Percentiles rank a stretch among this genome's conserved stretches.
phyloP scores from a whole-genome alignment of 768 basidiomycete species.

The Lentinus brumalis region DNA sequence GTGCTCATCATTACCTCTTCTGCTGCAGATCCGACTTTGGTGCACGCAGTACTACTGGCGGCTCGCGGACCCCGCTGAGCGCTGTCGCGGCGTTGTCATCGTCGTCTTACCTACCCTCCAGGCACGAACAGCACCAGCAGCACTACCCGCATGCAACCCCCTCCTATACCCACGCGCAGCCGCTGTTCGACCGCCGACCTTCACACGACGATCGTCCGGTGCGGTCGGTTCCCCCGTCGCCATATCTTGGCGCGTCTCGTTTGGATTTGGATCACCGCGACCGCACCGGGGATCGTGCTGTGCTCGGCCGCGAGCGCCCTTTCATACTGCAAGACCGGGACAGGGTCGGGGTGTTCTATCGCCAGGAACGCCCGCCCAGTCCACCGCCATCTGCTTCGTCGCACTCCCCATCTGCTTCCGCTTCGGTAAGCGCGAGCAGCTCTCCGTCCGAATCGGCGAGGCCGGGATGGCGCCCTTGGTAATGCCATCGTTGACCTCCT shows the following conservation, averaged over 20 bases:
- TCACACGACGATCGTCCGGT: constrained; percentile 12
- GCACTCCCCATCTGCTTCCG: constrained; percentile 2
- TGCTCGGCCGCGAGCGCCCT: not conserved
- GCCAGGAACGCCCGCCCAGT: constrained; percentile 14
- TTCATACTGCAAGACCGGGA: constrained; percentile 1
- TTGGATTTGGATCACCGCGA: too few species aligned
- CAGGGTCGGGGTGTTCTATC: not conserved
- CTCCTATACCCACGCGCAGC: not conserved
- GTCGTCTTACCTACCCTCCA: constrained; percentile 3
- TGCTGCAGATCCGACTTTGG: constrained; percentile 9
- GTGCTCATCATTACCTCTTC: constrained; percentile 1
- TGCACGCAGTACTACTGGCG: not conserved
- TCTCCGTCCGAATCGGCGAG: constrained; percentile 13
- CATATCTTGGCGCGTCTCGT: constrained; percentile 2
- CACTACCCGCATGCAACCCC: not conserved
- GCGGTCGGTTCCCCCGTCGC: constrained; percentile 15
- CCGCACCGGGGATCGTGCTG: not conserved
- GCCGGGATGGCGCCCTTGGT: constrained; percentile 18
- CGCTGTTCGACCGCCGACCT: not conserved
- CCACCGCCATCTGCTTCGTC: constrained; percentile 13
- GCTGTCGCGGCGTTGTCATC: constrained; percentile 11
- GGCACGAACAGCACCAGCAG: constrained; percentile 4
- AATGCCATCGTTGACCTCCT: not conserved
- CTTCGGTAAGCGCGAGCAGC: constrained; percentile 7
- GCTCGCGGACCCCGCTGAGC: constrained; percentile 8